Conservation (phyloP, 305 asterid species). For the Fraxinus dipetala region DNA sequence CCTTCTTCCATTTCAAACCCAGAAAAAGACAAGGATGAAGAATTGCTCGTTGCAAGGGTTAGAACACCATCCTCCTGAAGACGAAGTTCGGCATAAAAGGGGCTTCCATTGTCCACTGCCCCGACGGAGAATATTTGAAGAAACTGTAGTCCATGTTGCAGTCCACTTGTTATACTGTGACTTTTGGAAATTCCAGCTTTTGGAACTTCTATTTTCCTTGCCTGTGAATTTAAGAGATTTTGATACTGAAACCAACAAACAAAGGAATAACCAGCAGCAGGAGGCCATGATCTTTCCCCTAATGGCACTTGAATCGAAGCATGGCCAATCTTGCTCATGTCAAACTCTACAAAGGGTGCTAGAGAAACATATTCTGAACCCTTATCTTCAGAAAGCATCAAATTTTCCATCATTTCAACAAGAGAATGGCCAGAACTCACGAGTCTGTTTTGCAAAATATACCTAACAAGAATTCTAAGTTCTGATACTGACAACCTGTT, state of each 20-base stretch:
- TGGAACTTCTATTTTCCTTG: slow-evolving; percentile 64
- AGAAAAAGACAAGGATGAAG: slow-evolving; percentile 82
- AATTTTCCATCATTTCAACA: slow-evolving; percentile 88
- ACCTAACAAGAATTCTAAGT: slow-evolving; percentile 82
- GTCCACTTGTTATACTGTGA: slow-evolving; percentile 48
- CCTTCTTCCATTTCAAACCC: slow-evolving; percentile 96
- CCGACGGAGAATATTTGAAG: slow-evolving; percentile 88
- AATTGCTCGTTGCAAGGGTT: slow-evolving; percentile 88
- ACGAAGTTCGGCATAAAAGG: slow-evolving; percentile 80
- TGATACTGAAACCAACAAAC: slow-evolving; percentile 95
- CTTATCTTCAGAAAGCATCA: slow-evolving; percentile 70
- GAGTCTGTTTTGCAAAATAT: slow-evolving; percentile 74
- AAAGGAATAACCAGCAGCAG: slow-evolving; percentile 98
- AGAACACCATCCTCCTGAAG: slow-evolving; percentile 89
- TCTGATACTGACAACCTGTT: slow-evolving; percentile 84
- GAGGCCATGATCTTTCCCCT: slow-evolving; percentile 99
- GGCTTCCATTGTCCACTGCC: slow-evolving; percentile 65
- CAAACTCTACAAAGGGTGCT: slow-evolving; percentile 95
- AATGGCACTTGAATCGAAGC: slow-evolving; percentile 97
- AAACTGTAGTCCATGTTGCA: slow-evolving; percentile 52
- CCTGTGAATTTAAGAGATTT: slow-evolving; percentile 63
- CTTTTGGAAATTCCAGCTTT: slow-evolving; percentile 54
- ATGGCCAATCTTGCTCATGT: slow-evolving; percentile 91
- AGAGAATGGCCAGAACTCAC: slow-evolving; percentile 69
- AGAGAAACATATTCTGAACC: slow-evolving; percentile 82